Percentiles rank a stretch among this genome's conserved stretches.
Evolutionary conservation across 2,329 filamentous ascomycete genomes (phyloP).

Genomic region (Ophiostoma tasmaniense): DNA sequence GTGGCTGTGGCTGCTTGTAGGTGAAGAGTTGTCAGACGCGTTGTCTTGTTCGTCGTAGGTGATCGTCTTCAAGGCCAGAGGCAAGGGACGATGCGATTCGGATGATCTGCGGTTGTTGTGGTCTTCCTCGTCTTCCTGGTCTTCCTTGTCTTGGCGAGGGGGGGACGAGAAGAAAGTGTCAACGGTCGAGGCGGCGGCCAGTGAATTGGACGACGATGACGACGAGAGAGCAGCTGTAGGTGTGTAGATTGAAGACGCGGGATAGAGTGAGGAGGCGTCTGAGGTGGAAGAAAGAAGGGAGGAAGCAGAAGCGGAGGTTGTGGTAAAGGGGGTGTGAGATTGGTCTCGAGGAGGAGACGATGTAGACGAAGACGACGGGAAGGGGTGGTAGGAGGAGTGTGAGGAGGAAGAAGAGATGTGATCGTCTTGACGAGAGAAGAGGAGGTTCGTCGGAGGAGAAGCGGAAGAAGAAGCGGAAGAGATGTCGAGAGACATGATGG

Average conservation of each 20-base stretch:
- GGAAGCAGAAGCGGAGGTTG: slow-evolving; percentile 8
- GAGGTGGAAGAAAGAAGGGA: slow-evolving; percentile 10
- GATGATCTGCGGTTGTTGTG: neutral
- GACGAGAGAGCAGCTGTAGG: neutral
- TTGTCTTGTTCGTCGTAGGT: neutral
- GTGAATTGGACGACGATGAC: slow-evolving; percentile 1
- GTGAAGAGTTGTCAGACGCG: neutral
- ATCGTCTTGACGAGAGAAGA: slow-evolving; percentile 6
- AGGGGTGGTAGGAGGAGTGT: neutral
- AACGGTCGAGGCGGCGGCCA: neutral
- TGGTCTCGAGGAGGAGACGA: neutral
- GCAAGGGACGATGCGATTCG: slow-evolving; percentile 9
- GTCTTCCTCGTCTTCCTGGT: neutral
- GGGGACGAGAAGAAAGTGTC: neutral
- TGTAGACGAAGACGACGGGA: neutral
- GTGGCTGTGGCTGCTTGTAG: neutral
- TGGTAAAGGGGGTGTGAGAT: slow-evolving; percentile 4
- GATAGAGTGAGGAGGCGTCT: slow-evolving; percentile 5
- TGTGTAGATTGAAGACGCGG: slow-evolving; percentile 11
- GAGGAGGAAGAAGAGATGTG: neutral
- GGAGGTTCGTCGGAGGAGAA: slow-evolving; percentile 10
- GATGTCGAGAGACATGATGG: slow-evolving; percentile 19
- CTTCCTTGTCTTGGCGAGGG: neutral
- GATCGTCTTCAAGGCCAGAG: slow-evolving; percentile 13
- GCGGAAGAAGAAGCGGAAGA: neutral